Evolutionary conservation across 306 rosid species (phyloP).

Genomic region (Corylus avellana): DNA sequence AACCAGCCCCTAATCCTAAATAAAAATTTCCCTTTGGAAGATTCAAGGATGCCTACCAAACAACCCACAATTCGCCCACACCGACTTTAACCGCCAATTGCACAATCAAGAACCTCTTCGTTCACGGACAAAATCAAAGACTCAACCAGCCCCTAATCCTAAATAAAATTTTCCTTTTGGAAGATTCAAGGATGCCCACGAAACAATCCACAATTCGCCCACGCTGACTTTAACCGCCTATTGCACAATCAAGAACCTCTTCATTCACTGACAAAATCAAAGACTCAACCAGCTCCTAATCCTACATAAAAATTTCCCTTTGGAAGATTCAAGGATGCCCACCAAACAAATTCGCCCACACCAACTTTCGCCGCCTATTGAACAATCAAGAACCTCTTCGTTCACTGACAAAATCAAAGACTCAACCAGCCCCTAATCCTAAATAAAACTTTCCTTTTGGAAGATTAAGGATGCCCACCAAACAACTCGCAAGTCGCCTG

Average conservation of each 20-base stretch:
- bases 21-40: no score
- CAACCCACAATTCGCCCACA: conserved; percentile 34
- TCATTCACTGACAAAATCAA: conserved; percentile 28
- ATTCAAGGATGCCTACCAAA: conserved; percentile 72
- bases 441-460: no score
- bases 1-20: no score
- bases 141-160: no score
- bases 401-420: conserved; percentile 19
- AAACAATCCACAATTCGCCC: conserved; percentile 45
- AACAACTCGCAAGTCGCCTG: conserved; percentile 40
- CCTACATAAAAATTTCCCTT: no score
- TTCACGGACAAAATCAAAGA: conserved; percentile 17
- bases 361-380: conserved; percentile 31
- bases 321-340: conserved; percentile 53
- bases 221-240: conserved; percentile 26
- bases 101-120: conserved; percentile 48
- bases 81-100: conserved; percentile 31
- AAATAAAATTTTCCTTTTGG: no score
- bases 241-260: conserved; percentile 48
- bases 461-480: conserved; percentile 68
- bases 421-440: no score
- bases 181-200: conserved; percentile 63
- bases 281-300: no score
- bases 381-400: conserved; percentile 48
- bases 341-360: conserved; percentile 50